Evolutionary conservation across 208 protist species (phyloP).

Genomic region (Leishmania mexicana): DNA sequence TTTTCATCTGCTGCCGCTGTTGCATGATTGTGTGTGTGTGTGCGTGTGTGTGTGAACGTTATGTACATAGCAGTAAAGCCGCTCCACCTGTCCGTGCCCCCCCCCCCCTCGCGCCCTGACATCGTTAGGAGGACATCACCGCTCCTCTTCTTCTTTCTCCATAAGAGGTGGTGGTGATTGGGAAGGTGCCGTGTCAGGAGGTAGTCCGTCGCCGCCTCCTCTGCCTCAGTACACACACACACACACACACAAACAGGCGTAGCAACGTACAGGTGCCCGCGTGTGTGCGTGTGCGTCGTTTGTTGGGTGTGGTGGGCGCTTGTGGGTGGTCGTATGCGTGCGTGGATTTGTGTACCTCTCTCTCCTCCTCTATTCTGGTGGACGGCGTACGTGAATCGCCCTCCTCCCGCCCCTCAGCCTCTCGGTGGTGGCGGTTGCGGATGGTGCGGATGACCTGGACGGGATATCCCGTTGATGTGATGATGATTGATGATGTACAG

Average conservation of each 20-base stretch:
- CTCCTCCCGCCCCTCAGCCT: background rate
- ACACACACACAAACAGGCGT: background rate
- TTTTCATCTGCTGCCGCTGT: background rate
- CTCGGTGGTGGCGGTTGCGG: background rate
- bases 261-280: background rate
- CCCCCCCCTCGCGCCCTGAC: background rate
- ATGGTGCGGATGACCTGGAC: background rate
- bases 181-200: background rate
- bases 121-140: background rate
- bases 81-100: background rate
- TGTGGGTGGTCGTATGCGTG: background rate
- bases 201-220: background rate
- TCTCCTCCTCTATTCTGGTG: background rate
- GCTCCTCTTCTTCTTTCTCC: background rate
- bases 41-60: background rate
- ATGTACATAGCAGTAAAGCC: conserved; percentile 1
- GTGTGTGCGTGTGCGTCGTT: background rate
- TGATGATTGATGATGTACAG: conserved; percentile 1
- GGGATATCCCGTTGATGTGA: background rate
- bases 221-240: background rate
- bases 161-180: background rate
- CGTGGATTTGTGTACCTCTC: background rate
- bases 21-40: conserved; percentile 1
- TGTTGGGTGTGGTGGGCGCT: background rate
- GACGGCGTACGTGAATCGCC: background rate